Evolutionary conservation across 2,329 filamentous ascomycete genomes (phyloP).

Genomic region (Ceratocystis colombiana): DNA sequence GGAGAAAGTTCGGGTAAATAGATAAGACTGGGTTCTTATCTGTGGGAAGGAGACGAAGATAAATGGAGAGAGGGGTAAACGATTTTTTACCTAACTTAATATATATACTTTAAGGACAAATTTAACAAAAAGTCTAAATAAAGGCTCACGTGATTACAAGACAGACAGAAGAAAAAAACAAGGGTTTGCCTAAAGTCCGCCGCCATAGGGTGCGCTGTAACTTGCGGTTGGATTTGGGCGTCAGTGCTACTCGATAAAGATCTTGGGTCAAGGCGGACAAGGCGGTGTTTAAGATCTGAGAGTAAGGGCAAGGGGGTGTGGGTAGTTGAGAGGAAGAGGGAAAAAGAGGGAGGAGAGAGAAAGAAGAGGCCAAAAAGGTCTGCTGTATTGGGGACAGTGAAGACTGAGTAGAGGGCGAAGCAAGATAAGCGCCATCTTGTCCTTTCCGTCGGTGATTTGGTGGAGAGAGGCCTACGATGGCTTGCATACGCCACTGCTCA

Average conservation of each 20-base stretch:
- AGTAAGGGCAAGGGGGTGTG: neutral
- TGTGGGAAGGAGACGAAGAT: too few relatives aligned
- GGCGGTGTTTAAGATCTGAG: conserved; percentile 1
- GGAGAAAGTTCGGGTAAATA: too few relatives aligned
- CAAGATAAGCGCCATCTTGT: too few relatives aligned
- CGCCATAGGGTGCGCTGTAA: neutral
- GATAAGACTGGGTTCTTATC: too few relatives aligned
- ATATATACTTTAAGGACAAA: too few relatives aligned
- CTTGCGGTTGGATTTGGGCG: conserved; percentile 6
- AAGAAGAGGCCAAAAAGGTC: neutral
- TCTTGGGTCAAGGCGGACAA: conserved; percentile 7
- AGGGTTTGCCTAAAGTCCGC: too few relatives aligned
- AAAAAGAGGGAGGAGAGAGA: neutral
- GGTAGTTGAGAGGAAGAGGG: neutral
- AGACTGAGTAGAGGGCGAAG: too few relatives aligned
- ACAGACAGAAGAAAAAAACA: neutral
- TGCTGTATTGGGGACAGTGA: neutral
- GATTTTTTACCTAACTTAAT: too few relatives aligned
- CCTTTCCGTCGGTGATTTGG: neutral
- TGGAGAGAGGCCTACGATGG: neutral
- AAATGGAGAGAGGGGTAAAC: too few relatives aligned
- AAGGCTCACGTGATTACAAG: neutral
- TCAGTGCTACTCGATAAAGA: neutral
- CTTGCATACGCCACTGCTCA: neutral
- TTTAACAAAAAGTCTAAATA: too few relatives aligned